phyloP scores from a whole-genome alignment of 1,139 yeast species.

The Blastobotrys ciferrii region DNA sequence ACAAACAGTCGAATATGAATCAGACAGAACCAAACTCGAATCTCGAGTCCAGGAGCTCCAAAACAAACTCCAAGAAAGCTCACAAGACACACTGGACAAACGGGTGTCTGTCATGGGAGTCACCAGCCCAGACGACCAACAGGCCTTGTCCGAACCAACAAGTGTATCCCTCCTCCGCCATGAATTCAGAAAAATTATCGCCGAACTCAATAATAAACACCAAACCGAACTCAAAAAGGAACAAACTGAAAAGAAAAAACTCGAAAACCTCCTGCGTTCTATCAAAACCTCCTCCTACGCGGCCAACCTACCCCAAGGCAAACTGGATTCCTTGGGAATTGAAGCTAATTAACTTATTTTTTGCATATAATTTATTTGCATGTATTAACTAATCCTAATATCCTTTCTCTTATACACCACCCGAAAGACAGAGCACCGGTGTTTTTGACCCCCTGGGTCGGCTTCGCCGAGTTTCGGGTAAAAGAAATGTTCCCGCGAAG shows the following conservation, averaged over 20 bases:
- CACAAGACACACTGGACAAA: slow-evolving; percentile 24
- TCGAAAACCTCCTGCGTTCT: slow-evolving; percentile 42
- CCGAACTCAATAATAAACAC: slow-evolving; percentile 61
- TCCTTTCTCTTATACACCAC: not conserved
- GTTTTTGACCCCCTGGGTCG: too few relatives aligned
- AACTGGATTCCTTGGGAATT: slow-evolving; percentile 21
- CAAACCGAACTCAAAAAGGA: slow-evolving; percentile 59
- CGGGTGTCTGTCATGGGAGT: slow-evolving; percentile 27
- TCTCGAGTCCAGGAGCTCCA: slow-evolving; percentile 31
- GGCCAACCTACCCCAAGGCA: slow-evolving; percentile 24
- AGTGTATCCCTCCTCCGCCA: slow-evolving; percentile 49
- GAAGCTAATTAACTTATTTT: slow-evolving; percentile 5
- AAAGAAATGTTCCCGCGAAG: too few relatives aligned
- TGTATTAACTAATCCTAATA: not conserved
- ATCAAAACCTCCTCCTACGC: slow-evolving; percentile 28
- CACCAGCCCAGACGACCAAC: slow-evolving; percentile 4
- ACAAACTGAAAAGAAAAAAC: slow-evolving; percentile 51
- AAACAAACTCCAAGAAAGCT: slow-evolving; percentile 23
- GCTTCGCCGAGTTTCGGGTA: too few relatives aligned
- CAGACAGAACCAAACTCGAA: slow-evolving; percentile 34
- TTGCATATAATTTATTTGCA: slow-evolving; percentile 3
- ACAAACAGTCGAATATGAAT: slow-evolving; percentile 39
- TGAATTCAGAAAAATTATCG: slow-evolving; percentile 68
- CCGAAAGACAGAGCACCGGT: too few relatives aligned
- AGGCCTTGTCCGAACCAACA: slow-evolving; percentile 20